Evolutionary conservation across 495 filamentous ascomycete genomes (phyloP).

Genomic region (Extremus antarcticus): DNA sequence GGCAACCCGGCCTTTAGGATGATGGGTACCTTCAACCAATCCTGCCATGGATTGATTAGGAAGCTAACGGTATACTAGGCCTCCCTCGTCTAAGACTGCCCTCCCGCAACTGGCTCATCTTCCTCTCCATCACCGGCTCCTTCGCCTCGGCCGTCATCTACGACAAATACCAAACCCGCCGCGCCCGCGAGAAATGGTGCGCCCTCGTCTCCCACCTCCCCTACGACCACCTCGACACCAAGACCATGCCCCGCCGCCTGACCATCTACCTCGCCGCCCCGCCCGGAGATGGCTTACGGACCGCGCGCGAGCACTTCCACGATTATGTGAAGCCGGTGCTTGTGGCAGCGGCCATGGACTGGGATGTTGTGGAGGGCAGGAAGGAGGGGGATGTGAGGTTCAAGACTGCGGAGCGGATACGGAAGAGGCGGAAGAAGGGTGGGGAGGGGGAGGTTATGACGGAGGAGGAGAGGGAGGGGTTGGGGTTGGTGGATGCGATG

Average conservation of each 20-base stretch:
- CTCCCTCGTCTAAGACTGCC: conserved; percentile 78
- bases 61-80: conserved; percentile 28
- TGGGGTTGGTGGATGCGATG: conserved; percentile 21
- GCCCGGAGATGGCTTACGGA: conserved; percentile 69
- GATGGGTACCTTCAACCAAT: conserved; percentile 16
- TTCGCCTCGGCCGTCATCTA: conserved; percentile 72
- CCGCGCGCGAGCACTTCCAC: conserved; percentile 83
- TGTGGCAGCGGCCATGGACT: conserved; percentile 81
- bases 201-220: conserved; percentile 78
- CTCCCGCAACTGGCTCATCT: conserved; percentile 96
- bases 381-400: conserved; percentile 79
- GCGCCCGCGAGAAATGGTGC: conserved; percentile 74
- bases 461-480: conserved; percentile 39
- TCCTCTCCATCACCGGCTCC: conserved; percentile 65
- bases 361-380: conserved; percentile 85
- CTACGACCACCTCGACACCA: conserved; percentile 57
- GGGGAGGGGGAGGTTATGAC: conserved; percentile 41
- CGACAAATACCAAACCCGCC: conserved; percentile 79
- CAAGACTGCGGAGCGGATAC: conserved; percentile 68
- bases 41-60: not conserved
- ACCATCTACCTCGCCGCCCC: conserved; percentile 79
- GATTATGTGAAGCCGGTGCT: conserved; percentile 93
- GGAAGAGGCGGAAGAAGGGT: conserved; percentile 48
- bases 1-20: conserved; percentile 20
- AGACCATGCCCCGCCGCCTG: conserved; percentile 68